Base-by-base conservation (phyloP, 495 filamentous ascomycete species). In the Aspergillus conjunctus region DNA sequence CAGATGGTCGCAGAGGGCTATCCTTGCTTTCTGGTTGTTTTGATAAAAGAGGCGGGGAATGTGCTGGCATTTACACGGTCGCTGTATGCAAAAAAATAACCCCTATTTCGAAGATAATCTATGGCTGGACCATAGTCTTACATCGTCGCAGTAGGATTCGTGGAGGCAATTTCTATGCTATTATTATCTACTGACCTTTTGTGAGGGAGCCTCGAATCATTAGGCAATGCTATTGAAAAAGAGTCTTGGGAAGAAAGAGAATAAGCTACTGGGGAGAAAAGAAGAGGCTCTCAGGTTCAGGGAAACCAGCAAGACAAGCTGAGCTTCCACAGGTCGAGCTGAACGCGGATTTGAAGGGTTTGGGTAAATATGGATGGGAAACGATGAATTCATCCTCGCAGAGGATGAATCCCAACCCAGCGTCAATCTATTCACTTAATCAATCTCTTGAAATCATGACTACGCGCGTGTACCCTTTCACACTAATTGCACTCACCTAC, bases 91-190 rank as follows among this genome's bases (percentile, higher is more conserved):
- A 63, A 67, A n/a, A 10, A 53, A 45, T 10, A 63, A 73, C 61
- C 52, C 72, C 5, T 41, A 45, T 31, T 59, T 64, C 15, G 72
- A 79, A 59, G 72, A 66, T 3, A 43, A 68, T 51, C 58, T 73
- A 32, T 80, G 78, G 78, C 63, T 80, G 54, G 71, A 68, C 43
- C 75, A 80, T 61, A 67, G 79, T 7, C 58, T 76, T 30, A 66
- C 62, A 15, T 75, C 75, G n/a, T 18, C 69, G 11, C 49, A 61
- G 8, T 80, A 75, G 76, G 65, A 63, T 39, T 65, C 63, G 15
- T 52, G 61, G 31, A 62, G 66, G 21, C 64, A 60, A 21, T 54
- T 68, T 8, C 66, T 71, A n/a, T 74, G 76, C 1, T 60, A 62
- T 37, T 62, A 59, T 7, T 80, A 80, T 58, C 54, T 79, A 7